Conservation (phyloP, 164 flowering plant species). For the Umbellularia californica region DNA sequence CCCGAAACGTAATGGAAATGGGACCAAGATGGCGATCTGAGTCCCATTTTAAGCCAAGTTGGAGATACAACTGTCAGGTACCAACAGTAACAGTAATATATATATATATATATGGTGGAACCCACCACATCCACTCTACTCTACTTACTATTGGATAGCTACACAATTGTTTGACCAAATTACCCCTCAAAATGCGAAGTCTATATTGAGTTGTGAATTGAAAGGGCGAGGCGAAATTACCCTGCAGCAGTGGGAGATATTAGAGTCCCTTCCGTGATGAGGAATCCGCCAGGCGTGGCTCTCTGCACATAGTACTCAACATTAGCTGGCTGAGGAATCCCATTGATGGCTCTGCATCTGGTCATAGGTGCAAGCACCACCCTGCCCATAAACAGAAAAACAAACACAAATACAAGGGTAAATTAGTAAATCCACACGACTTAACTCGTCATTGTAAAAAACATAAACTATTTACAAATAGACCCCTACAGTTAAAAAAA, state of each 20-base stretch:
- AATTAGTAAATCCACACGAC: background rate
- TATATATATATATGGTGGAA: too few relatives aligned
- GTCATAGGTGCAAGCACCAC: constrained; percentile 51
- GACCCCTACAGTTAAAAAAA: too few relatives aligned
- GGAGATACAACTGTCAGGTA: too few relatives aligned
- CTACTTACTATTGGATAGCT: background rate
- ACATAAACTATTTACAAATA: too few relatives aligned
- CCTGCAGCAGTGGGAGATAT: constrained; percentile 44
- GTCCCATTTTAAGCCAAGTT: too few relatives aligned
- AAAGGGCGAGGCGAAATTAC: constrained; percentile 26
- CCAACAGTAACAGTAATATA: too few relatives aligned
- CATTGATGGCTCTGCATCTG: constrained; percentile 38
- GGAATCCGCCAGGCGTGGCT: constrained; percentile 36
- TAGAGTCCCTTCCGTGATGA: constrained; percentile 41
- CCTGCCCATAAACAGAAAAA: constrained; percentile 15
- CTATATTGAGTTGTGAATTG: too few relatives aligned
- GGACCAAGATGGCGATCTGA: too few relatives aligned
- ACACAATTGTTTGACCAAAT: background rate
- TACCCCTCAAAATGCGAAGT: background rate
- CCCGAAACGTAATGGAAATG: too few relatives aligned
- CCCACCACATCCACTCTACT: too few relatives aligned
- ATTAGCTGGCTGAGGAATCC: constrained; percentile 28
- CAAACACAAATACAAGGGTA: too few relatives aligned
- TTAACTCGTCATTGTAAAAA: too few relatives aligned
- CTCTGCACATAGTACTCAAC: constrained; percentile 40